These are phyloP conservation scores for Claviceps paspali DNA, from an alignment of 2,329 filamentous ascomycete genomes.

Conservation along the genomic window DNA sequence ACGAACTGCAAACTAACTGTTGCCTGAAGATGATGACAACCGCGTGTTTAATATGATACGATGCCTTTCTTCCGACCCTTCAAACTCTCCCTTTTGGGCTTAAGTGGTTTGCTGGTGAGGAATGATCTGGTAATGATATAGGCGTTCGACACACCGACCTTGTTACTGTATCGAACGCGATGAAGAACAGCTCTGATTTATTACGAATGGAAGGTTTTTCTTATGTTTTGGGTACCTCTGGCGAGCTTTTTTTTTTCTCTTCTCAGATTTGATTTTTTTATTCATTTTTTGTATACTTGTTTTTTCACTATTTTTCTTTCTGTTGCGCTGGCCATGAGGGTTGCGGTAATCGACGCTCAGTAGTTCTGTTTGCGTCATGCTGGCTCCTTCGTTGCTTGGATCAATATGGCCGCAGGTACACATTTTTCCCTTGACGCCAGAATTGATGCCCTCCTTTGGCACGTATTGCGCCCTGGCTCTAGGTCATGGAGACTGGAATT, in stretches of 20 bases:
- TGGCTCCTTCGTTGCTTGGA: not conserved
- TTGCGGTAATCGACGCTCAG: not conserved
- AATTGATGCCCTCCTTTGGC: too few species aligned
- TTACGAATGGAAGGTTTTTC: conserved; percentile 23
- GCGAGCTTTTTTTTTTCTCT: too few species aligned
- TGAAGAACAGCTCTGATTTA: conserved; percentile 88
- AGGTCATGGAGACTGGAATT: too few species aligned
- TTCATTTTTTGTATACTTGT: too few species aligned
- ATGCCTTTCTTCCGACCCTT: conserved; percentile 48
- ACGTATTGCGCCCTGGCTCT: too few species aligned
- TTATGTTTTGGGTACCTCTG: not conserved
- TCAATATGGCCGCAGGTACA: not conserved
- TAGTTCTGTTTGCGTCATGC: not conserved
- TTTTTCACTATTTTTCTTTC: not conserved
- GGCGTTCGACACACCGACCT: conserved; percentile 99
- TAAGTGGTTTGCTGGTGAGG: conserved; percentile 65
- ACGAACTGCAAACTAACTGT: conserved; percentile 17
- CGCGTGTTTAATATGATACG: conserved; percentile 85
- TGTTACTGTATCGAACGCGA: conserved; percentile 96
- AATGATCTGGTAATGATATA: conserved; percentile 67
- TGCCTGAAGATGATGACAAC: conserved; percentile 91
- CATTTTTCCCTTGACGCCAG: too few species aligned
- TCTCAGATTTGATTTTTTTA: too few species aligned
- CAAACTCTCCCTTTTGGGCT: conserved; percentile 80
- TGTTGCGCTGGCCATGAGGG: too few species aligned